These are phyloP conservation scores for Suillus decipiens DNA, from an alignment of 768 basidiomycete genomes.

Conservation along the genomic window DNA sequence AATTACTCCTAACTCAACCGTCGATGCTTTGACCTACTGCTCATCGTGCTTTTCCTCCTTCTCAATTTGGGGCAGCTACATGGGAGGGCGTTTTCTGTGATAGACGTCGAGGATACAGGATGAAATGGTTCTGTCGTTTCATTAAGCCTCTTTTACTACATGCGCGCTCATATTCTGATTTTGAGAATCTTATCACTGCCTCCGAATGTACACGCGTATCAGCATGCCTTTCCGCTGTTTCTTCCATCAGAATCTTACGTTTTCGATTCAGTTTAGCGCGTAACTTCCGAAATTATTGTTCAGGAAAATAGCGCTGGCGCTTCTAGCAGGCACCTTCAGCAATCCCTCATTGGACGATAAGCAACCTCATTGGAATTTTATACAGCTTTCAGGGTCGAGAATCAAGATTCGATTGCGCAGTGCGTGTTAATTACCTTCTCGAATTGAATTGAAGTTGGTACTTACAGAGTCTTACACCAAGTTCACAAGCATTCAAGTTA, in stretches of 20 bases:
- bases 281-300: background rate
- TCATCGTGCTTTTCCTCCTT: background rate
- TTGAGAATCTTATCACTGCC: background rate
- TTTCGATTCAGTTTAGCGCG: background rate
- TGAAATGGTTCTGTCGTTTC: background rate
- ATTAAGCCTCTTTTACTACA: background rate
- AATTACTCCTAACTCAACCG: background rate
- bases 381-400: background rate
- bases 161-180: background rate
- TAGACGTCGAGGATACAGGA: background rate
- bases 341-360: background rate
- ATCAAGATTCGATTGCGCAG: background rate
- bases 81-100: background rate
- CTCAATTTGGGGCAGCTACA: background rate
- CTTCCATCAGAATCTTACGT: background rate
- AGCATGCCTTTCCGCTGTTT: background rate
- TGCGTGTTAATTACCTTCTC: background rate
- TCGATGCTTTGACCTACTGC: background rate
- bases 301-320: background rate
- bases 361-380: background rate
- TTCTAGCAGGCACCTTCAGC: background rate
- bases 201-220: background rate
- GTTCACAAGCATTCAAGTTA: background rate
- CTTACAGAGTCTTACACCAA: background rate
- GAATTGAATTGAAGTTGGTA: background rate